A percentile compares a stretch with the other conserved stretches of the same genome.
These are phyloP conservation scores for Alternaria conjuncta DNA, from an alignment of 2,329 filamentous ascomycete species.

Conservation along the genomic window DNA sequence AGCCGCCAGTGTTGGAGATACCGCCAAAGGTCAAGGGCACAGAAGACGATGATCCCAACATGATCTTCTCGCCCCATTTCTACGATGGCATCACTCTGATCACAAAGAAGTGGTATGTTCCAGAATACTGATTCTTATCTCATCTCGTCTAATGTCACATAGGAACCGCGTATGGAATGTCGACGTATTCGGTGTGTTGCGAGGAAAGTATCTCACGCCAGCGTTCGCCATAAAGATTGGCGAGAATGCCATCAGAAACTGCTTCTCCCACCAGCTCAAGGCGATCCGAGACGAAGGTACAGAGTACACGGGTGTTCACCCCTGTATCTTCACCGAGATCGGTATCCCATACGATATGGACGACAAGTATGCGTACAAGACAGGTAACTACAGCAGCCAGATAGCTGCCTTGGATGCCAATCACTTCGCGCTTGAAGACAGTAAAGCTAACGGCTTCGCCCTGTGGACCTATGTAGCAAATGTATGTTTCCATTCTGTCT, in stretches of 20 bases:
- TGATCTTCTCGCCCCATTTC: constrained; percentile 94
- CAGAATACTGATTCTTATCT: too few relatives aligned
- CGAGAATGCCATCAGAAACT: constrained; percentile 92
- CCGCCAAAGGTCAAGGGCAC: constrained; percentile 89
- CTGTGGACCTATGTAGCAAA: constrained; percentile 84
- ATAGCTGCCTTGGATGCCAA: constrained; percentile 94
- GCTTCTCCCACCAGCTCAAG: constrained; percentile 84
- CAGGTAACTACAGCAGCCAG: constrained; percentile 92
- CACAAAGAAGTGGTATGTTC: constrained; percentile 85
- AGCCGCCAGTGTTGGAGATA: constrained; percentile 89
- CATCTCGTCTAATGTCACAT: constrained; percentile 16
- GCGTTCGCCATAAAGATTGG: constrained; percentile 92
- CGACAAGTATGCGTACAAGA: constrained; percentile 92
- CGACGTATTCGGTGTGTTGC: constrained; percentile 88
- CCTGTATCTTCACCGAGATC: constrained; percentile 91
- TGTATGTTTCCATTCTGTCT: constrained; percentile 50
- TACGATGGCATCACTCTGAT: constrained; percentile 97
- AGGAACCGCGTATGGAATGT: constrained; percentile 95
- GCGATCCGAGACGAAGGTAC: constrained; percentile 84
- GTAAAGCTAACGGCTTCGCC: constrained; percentile 82
- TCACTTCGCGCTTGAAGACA: constrained; percentile 88
- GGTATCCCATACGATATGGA: constrained; percentile 99
- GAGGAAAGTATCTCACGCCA: constrained; percentile 85
- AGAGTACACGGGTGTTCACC: constrained; percentile 87
- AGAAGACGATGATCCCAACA: constrained; percentile 82